A percentile compares a stretch with the other conserved stretches of the same genome.
Evolutionary conservation across 306 rosid species (phyloP).

Genomic region (Castanospermum australe): DNA sequence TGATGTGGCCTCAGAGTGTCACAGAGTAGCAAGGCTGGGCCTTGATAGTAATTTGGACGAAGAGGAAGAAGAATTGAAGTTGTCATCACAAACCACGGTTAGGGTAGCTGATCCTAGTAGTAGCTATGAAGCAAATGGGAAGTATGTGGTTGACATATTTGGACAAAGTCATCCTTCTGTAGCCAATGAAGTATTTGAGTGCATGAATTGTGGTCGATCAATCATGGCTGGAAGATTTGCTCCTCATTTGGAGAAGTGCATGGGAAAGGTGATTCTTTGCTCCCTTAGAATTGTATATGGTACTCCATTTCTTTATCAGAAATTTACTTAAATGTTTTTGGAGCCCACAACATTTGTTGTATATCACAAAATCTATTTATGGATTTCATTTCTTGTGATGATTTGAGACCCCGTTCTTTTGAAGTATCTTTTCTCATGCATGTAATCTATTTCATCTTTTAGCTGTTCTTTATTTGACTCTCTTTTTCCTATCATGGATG

Average conservation of each 20-base stretch:
- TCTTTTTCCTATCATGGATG: background rate
- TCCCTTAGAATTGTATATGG: background rate
- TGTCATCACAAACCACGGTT: slow-evolving; percentile 84
- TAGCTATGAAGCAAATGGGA: slow-evolving; percentile 72
- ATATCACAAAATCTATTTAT: background rate
- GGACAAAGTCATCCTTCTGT: slow-evolving; percentile 93
- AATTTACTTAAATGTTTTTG: background rate
- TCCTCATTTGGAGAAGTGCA: slow-evolving; percentile 98
- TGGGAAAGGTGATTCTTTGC: slow-evolving; percentile 83
- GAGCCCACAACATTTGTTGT: background rate
- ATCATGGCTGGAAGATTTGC: slow-evolving; percentile 94
- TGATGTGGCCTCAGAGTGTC: slow-evolving; percentile 97
- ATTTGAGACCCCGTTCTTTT: background rate
- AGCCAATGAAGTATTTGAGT: slow-evolving; percentile 76
- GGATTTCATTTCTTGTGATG: background rate
- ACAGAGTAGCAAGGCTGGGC: slow-evolving; percentile 83
- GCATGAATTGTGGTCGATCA: slow-evolving; percentile 92
- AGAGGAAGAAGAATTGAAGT: slow-evolving; percentile 92
- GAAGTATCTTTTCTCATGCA: background rate
- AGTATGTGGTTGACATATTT: slow-evolving; percentile 87
- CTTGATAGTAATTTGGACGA: slow-evolving; percentile 93
- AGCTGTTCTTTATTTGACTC: background rate
- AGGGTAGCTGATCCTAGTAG: slow-evolving; percentile 88
- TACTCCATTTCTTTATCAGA: background rate
- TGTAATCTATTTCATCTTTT: background rate